Base-by-base conservation (phyloP, 805 yeast species). In the Ogataea henricii region DNA sequence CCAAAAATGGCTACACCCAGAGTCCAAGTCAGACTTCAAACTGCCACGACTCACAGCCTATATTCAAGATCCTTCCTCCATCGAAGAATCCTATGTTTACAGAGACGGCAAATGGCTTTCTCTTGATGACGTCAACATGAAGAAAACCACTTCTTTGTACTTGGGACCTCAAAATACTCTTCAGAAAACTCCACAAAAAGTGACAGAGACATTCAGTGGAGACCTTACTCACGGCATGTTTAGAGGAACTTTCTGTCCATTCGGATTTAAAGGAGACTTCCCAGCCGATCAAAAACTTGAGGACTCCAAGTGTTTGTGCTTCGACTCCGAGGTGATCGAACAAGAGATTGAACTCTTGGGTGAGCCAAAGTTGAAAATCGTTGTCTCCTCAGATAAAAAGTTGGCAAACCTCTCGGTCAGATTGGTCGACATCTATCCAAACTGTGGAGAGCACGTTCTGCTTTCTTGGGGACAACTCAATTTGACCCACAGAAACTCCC, bases 401-500 rank as follows among this genome's bases (percentile, higher is more conserved):
- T 49, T 68, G 21, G 76, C 77, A n/a, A 70, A 70, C 40, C 34
- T 71, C 6, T 67, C 73, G 6, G 74, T 60, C 29, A 65, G 74
- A 50, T 49, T 74, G 20, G 68, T 68, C 23, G 78, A 73, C 53
- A 42, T 73, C 17, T 64, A 73, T 49, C 74, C 76, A 2, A 48
- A 59, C 37, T 59, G 64, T 16, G 67, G 67, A n/a, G 71, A 70
- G 43, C 57, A 63, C 46, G 65, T 69, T 9, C 55, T 74, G 36
- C 55, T 74, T n/a, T 69, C 75, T 1, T 73, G 79, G 78, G 78
- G 78, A 14, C 71, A 70, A 51, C 55, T 73, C 45, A 74, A 74
- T 47, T 52, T 74, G 36, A 60, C 72, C 1, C 76, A 73, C 56
- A 64, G 71, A 45, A 63, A 72, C 20, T 69, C 74, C 1, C 68